Percentiles rank a stretch among this genome's conserved stretches.
phyloP scores from a whole-genome alignment of 2,329 filamentous ascomycete species.

The Penicillium sp. region DNA sequence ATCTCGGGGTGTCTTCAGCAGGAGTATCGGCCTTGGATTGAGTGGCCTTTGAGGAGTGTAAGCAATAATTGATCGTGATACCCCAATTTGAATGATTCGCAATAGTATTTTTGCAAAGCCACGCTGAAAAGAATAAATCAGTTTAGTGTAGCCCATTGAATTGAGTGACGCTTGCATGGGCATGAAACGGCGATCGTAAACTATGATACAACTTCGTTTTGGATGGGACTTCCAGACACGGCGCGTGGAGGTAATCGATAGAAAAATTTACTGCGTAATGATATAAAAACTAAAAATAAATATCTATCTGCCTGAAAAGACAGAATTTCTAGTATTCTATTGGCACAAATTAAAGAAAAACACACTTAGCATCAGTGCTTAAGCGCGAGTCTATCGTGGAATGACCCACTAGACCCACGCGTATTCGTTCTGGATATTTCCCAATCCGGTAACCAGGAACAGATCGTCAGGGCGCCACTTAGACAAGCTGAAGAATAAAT shows the following conservation, averaged over 20 bases:
- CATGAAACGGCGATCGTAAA: too few relatives aligned
- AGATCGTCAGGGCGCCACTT: not conserved
- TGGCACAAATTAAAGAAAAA: not conserved
- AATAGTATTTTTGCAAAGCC: too few relatives aligned
- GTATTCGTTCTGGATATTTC: conserved; percentile 37
- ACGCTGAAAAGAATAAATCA: too few relatives aligned
- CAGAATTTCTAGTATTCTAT: too few relatives aligned
- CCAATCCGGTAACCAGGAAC: conserved; percentile 23
- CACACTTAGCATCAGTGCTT: conserved; percentile 1
- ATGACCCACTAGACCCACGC: conserved; percentile 18
- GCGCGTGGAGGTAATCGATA: not conserved
- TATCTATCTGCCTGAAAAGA: conserved; percentile 5
- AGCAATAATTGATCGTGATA: not conserved
- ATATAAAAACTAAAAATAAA: conserved; percentile 4
- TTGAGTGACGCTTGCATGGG: not conserved
- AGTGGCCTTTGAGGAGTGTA: conserved; percentile 28
- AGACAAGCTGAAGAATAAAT: conserved; percentile 5
- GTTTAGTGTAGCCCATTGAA: not conserved
- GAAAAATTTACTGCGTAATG: not conserved
- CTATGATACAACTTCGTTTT: not conserved
- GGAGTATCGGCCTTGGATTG: conserved; percentile 31
- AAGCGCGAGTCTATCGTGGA: not conserved
- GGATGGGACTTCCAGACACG: too few relatives aligned
- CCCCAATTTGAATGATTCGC: not conserved
- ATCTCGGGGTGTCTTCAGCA: conserved; percentile 25